These are phyloP conservation scores for Malus asiatica DNA, from an alignment of 306 rosid genomes.

Conservation along the genomic window DNA sequence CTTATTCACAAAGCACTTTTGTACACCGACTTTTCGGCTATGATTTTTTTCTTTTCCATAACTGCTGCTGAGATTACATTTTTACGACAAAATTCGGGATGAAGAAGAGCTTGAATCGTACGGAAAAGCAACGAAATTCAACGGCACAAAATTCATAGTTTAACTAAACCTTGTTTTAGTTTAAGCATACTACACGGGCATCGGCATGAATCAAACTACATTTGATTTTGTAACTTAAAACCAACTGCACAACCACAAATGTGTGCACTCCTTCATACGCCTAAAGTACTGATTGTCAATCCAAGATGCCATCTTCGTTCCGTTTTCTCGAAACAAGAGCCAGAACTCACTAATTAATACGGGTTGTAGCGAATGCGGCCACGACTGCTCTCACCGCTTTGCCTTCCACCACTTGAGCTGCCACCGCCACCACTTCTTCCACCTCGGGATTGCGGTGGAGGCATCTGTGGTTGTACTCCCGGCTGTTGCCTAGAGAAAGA, in stretches of 20 bases:
- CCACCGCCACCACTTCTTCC: slow-evolving; percentile 35
- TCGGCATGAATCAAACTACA: background rate
- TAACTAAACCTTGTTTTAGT: background rate
- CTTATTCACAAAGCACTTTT: too few relatives aligned
- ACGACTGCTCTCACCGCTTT: slow-evolving; percentile 26
- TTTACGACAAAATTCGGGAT: background rate
- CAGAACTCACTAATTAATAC: slow-evolving; percentile 24
- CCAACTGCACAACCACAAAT: background rate
- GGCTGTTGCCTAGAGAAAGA: slow-evolving; percentile 50
- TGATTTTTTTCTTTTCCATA: too few relatives aligned
- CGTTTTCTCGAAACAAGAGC: background rate
- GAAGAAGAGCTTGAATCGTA: background rate
- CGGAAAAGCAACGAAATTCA: background rate
- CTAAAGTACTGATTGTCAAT: background rate
- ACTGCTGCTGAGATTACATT: too few relatives aligned
- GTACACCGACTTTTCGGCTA: too few relatives aligned
- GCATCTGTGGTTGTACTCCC: slow-evolving; percentile 32
- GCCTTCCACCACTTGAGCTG: slow-evolving; percentile 49
- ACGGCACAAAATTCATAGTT: background rate
- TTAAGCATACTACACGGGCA: background rate
- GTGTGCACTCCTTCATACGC: background rate
- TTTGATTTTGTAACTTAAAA: background rate
- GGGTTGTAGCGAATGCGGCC: slow-evolving; percentile 54
- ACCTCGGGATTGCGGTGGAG: slow-evolving; percentile 25
- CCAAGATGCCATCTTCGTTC: background rate